phyloP scores from a whole-genome alignment of 345 rosid species.

The Populus nigra region DNA sequence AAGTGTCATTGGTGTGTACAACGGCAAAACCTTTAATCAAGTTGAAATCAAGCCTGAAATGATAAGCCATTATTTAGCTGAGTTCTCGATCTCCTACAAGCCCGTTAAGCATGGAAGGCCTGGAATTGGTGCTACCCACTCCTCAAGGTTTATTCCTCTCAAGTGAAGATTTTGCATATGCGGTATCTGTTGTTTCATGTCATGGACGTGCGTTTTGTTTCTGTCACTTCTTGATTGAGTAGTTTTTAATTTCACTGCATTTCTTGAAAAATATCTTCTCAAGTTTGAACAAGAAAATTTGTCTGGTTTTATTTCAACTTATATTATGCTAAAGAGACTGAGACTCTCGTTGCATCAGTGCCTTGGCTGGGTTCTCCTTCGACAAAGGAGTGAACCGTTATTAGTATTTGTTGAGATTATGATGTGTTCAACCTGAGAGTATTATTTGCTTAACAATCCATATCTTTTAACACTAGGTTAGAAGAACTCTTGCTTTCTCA shows the following conservation, averaged over 20 bases:
- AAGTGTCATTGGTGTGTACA: slow-evolving; percentile 90
- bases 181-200: background rate
- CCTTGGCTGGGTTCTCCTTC: too few relatives aligned
- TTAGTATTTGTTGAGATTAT: too few relatives aligned
- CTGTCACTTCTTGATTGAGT: background rate
- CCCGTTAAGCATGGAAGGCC: slow-evolving; percentile 99
- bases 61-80: slow-evolving; percentile 51
- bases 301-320: background rate
- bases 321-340: background rate
- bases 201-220: background rate
- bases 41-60: slow-evolving; percentile 98
- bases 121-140: slow-evolving; percentile 99
- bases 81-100: slow-evolving; percentile 40
- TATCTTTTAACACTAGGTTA: too few relatives aligned
- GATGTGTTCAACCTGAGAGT: too few relatives aligned
- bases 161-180: slow-evolving; percentile 42
- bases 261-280: background rate
- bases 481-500: too few relatives aligned
- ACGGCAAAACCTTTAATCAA: slow-evolving; percentile 92
- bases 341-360: background rate
- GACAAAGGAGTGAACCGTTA: too few relatives aligned
- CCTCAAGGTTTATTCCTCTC: slow-evolving; percentile 94
- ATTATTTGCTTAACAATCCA: too few relatives aligned
- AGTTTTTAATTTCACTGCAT: background rate
- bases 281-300: background rate